Base-by-base conservation (phyloP, 1,284 basidiomycete genomes). In the Cutaneotrichosporon cavernicola region DNA sequence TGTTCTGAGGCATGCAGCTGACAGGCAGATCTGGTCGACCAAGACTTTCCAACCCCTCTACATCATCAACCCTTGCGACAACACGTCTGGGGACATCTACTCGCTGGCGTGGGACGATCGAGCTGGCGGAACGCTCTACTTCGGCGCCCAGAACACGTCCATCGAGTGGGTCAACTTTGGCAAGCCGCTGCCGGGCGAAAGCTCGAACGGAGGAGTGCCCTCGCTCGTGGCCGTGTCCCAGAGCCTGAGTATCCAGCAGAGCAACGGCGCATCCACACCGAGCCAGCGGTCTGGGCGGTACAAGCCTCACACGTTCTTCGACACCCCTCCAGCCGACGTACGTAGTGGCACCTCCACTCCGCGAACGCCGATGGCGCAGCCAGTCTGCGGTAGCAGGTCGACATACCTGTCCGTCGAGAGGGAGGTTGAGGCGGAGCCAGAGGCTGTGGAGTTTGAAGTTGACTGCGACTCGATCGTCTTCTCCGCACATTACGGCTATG, bases 401-500 rank as follows among this genome's bases (percentile, higher is more conserved):
- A 43, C 55, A 13, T 56, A 56, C 26, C 38, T 43, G 6, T 56
- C 55, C 5, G 38, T 56, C 22, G 55, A 56, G 36, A 21, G 38
- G 14, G 55, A 56, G 9, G 10, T 16, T 36, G 55, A 56, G 32
- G 18, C 36, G n/a, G 55, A 56, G 22, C 38, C 55, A 34, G 52
- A 65, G 1, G 76, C 73, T 5, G 65, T 67, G 26, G 76, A 80
- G 55, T 64, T 81, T 21, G 82, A 85, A 62, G 86, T 94, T 31
- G 85, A 87, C 5, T 82, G 85, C 13, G 82, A 83, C 60, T 89
- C 90, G 69, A 88, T 91, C 21, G 83, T 92, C 38, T 88, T 90
- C 69, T 90, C 90, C 2, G 95, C 94, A 1, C 95, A 98, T 78
- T 93, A 88, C 77, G 95, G 95, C 11, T 98, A 98, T 76, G 86